Base-by-base conservation (phyloP, 805 yeast genomes). In the Hermanozyma aechmeae region DNA sequence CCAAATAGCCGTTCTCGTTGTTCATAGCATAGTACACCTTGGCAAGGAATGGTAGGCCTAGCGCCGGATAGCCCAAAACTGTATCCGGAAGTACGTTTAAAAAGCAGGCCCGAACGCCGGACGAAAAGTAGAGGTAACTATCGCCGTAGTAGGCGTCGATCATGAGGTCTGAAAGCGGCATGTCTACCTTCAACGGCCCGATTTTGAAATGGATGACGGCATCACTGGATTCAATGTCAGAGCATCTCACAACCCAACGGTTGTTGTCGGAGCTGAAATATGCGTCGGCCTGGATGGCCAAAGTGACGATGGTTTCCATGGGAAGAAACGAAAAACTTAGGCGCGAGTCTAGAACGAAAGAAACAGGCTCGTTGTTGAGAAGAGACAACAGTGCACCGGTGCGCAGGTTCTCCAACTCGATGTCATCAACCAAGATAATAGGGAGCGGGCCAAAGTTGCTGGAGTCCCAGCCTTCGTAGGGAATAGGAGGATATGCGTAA, bases 261-360 rank as follows among this genome's bases (percentile, higher is more conserved):
- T 56, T 58, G 5, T 61, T 43, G 5, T 58, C 56, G 4, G 53
- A 48, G 3, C 69, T 63, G 45, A 71, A 81, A 37, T 63, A 69
- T 0, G 89, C 89, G 43, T 76, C 76, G 23, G 77, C 55, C 50
- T 81, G 87, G 15, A 79, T 61, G 0, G 87, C 84, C 17, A 81
- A 51, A 39, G 70, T 71, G 28, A 80, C 61, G 24, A 81, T 56
- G 4, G 71, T 46, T 26, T 68, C 65, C 23, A 66, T 52, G 0
- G 89, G 89, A 20, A 81, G 47, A 44, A 58, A 68, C 16, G 61
- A 62, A 46, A 52, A 68, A 8, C 50, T 37, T 23, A 65, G 56
- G 32, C 83, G 58, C 1, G 82, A 56, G 44, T 79, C 85, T 4
- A 79, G 31, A 0, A 74, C 77, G 15, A 60, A 51, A 14, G 66